Conservation (phyloP, 805 yeast genomes). For the Metschnikowia matae region DNA sequence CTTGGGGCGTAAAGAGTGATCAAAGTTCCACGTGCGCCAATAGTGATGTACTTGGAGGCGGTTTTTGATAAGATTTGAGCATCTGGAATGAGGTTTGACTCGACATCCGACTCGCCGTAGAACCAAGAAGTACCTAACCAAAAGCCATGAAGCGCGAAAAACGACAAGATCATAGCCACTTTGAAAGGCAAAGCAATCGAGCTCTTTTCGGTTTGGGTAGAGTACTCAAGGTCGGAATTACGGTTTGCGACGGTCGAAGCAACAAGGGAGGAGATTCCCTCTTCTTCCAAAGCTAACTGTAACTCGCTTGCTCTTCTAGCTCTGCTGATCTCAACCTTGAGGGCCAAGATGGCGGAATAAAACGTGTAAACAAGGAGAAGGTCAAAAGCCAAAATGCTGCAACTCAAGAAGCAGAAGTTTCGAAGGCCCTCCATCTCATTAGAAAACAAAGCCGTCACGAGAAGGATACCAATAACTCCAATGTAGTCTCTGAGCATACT, state of each 20-base stretch:
- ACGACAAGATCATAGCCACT: slow-evolving; percentile 53
- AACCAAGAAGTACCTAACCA: slow-evolving; percentile 72
- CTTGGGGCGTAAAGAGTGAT: slow-evolving; percentile 57
- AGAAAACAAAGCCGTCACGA: slow-evolving; percentile 62
- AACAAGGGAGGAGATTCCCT: slow-evolving; percentile 72
- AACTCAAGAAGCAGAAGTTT: slow-evolving; percentile 74
- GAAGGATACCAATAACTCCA: slow-evolving; percentile 65
- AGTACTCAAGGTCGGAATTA: slow-evolving; percentile 26
- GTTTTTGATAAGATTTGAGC: slow-evolving; percentile 32
- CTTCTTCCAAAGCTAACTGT: slow-evolving; percentile 83
- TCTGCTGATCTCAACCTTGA: slow-evolving; percentile 83
- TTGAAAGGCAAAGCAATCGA: slow-evolving; percentile 51
- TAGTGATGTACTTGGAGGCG: slow-evolving; percentile 40
- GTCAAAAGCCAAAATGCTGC: slow-evolving; percentile 68
- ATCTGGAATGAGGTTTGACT: slow-evolving; percentile 14
- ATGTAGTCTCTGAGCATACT: slow-evolving; percentile 71
- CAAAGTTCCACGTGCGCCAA: slow-evolving; percentile 48
- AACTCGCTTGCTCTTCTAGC: slow-evolving; percentile 79
- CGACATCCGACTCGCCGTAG: slow-evolving; percentile 24
- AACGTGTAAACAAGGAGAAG: slow-evolving; percentile 72
- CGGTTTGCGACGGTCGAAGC: slow-evolving; percentile 65
- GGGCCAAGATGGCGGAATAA: slow-evolving; percentile 75
- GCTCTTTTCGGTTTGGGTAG: slow-evolving; percentile 23
- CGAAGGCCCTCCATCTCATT: slow-evolving; percentile 67
- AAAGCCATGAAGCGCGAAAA: slow-evolving; percentile 60